Evolutionary conservation across 1,284 basidiomycete species (phyloP), one percentile per base, ranked within the genome.

Genomic region (Cryptococcus deneoformans): DNA sequence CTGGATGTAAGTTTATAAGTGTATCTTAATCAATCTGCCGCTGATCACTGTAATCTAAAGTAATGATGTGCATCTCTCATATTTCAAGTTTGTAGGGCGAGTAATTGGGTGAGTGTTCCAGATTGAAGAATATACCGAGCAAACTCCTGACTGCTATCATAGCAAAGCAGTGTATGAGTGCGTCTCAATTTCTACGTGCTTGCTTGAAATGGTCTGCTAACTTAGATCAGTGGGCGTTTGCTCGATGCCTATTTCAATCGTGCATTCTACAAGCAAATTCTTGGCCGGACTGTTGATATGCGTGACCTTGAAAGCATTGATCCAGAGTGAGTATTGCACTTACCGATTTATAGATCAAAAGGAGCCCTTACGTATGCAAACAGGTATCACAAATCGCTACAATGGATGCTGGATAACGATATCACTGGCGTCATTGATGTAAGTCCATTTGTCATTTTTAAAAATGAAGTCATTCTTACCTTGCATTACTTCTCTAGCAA

Each of bases 51-150:
- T 7, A 20, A 12, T 20, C 44, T 35, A 5, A 52, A 70, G 67
- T 70, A 97, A 98, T 72, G 89, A 89, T 5, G 92, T 98, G 70
- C 95, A 99, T 78, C 79, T 99, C 46, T 87, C 89, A 14, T 99
- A 96, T 84, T 99, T 99, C 88, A 94, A 93, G 73, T 99, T 99
- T 69, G 92, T 99, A 46, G 96, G 96, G 5, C 88, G 94, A 46
- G 88, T 99, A 66, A 97, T 99, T 66, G 95, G 96, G 61, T 70
- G 54, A 72, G 68, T 65, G 37, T 51, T 38, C 12, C 24, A 11
- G 24, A 38, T 35, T 3, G 29, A 11, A 38, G 24, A 42, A 29
- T 29, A 29, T 29, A 29, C 29, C 29, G 29, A 8, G 35, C n/a
- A 20, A n/a, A 6, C 34, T 54, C 51, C 52, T 56, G 51, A 54